These are phyloP conservation scores for Dioscorea zingiberensis DNA, from an alignment of 106 monocot species.

Conservation along the genomic window DNA sequence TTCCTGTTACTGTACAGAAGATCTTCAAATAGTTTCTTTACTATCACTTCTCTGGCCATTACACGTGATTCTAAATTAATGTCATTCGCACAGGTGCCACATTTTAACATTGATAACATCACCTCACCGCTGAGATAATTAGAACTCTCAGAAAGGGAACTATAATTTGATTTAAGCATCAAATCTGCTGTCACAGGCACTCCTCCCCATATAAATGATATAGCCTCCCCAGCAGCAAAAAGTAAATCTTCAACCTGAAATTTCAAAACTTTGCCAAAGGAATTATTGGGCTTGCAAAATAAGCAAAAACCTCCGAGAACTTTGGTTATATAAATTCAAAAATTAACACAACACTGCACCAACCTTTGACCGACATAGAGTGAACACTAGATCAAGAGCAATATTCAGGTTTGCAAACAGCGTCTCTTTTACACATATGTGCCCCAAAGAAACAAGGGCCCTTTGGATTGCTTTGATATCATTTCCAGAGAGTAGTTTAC, in stretches of 20 bases:
- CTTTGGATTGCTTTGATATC: slow-evolving; percentile 84
- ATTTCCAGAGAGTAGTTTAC: slow-evolving; percentile 59
- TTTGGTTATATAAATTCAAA: background rate
- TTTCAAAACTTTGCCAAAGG: slow-evolving; percentile 4
- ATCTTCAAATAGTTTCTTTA: slow-evolving; percentile 68
- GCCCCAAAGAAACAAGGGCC: slow-evolving; percentile 78
- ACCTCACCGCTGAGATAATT: slow-evolving; percentile 71
- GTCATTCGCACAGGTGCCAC: slow-evolving; percentile 18
- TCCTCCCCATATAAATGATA: slow-evolving; percentile 96
- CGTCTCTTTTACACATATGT: slow-evolving; percentile 76
- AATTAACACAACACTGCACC: background rate
- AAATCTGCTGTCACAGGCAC: slow-evolving; percentile 77
- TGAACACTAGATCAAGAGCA: slow-evolving; percentile 84
- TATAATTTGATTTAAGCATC: slow-evolving; percentile 84
- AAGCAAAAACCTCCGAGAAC: background rate
- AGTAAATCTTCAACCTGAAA: slow-evolving; percentile 93
- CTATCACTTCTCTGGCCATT: slow-evolving; percentile 58
- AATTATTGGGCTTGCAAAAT: background rate
- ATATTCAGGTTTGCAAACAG: slow-evolving; percentile 46
- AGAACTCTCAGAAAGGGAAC: slow-evolving; percentile 74
- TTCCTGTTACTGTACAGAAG: slow-evolving; percentile 94
- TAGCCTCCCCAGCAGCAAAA: slow-evolving; percentile 94
- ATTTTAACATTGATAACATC: slow-evolving; percentile 8
- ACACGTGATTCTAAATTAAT: slow-evolving; percentile 35
- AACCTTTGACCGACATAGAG: slow-evolving; percentile 84